phyloP scores from a whole-genome alignment of 441 rosid species.

The Populus hybrid region DNA sequence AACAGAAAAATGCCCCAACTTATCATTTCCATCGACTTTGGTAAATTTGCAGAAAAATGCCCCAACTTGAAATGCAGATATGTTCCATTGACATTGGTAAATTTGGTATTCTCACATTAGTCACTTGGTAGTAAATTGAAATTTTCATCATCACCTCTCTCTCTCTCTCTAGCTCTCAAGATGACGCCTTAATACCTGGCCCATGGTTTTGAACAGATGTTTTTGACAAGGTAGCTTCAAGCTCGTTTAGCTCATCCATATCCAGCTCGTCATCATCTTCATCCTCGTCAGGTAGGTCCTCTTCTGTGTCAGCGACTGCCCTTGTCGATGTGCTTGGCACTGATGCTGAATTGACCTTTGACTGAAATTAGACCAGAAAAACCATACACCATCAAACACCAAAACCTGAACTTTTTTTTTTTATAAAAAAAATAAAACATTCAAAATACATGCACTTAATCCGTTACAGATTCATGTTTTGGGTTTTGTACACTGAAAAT shows the following conservation, averaged over 20 bases:
- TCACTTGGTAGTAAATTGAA: neutral
- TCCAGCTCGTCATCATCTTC: slow-evolving; percentile 38
- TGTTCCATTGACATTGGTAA: neutral
- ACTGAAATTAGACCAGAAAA: slow-evolving; percentile 21
- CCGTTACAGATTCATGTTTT: too few relatives aligned
- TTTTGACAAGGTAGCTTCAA: too few relatives aligned
- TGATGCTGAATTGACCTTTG: slow-evolving; percentile 19
- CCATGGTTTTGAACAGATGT: slow-evolving; percentile 31
- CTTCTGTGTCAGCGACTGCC: slow-evolving; percentile 22
- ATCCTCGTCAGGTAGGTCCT: slow-evolving; percentile 23
- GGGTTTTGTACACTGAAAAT: too few relatives aligned
- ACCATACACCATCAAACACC: neutral
- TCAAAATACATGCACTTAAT: too few relatives aligned
- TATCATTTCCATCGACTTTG: too few relatives aligned
- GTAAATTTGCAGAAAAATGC: neutral
- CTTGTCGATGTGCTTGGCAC: slow-evolving; percentile 19
- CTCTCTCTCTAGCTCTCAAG: neutral
- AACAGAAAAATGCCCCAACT: neutral
- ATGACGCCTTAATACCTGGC: slow-evolving; percentile 8
- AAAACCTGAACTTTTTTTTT: neutral
- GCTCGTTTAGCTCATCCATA: too few relatives aligned
- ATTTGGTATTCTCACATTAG: neutral
- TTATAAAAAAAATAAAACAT: too few relatives aligned
- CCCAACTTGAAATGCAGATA: neutral
- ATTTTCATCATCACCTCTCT: neutral